Percentiles rank a stretch among this genome's conserved stretches.
phyloP scores from a whole-genome alignment of 2,329 filamentous ascomycete species.

The Sporothrix brasiliensis region DNA sequence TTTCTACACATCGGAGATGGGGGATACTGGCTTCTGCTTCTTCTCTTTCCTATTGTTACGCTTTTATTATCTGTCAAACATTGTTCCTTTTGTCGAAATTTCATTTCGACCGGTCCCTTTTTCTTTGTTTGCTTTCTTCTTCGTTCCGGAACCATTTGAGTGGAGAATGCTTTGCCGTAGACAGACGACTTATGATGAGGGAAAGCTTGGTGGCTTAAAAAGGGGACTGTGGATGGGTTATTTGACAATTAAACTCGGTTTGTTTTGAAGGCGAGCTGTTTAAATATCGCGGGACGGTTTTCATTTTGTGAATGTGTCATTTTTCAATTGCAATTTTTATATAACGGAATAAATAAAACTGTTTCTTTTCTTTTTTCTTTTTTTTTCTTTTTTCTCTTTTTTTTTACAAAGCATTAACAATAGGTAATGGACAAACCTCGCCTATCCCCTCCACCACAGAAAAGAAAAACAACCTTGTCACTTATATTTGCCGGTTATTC shows the following conservation, averaged over 20 bases:
- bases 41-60: conserved; percentile 5
- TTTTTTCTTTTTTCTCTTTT: no score
- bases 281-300: no score
- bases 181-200: background rate
- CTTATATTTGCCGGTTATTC: background rate
- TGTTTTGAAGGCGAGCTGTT: background rate
- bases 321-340: no score
- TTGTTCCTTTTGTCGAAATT: background rate
- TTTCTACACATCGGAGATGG: background rate
- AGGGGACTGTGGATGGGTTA: background rate
- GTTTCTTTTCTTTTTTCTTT: no score
- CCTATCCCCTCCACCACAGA: no score
- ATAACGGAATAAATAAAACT: no score
- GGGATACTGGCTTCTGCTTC: background rate
- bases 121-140: background rate
- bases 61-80: conserved; percentile 4
- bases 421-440: no score
- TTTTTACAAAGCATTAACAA: no score
- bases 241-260: background rate
- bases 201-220: background rate
- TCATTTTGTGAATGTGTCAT: no score
- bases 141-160: background rate
- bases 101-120: background rate
- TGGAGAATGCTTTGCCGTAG: background rate
- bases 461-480: no score